Evolutionary conservation across 1,139 yeast species (phyloP).

Genomic region (Saccharomyces hybrid): DNA sequence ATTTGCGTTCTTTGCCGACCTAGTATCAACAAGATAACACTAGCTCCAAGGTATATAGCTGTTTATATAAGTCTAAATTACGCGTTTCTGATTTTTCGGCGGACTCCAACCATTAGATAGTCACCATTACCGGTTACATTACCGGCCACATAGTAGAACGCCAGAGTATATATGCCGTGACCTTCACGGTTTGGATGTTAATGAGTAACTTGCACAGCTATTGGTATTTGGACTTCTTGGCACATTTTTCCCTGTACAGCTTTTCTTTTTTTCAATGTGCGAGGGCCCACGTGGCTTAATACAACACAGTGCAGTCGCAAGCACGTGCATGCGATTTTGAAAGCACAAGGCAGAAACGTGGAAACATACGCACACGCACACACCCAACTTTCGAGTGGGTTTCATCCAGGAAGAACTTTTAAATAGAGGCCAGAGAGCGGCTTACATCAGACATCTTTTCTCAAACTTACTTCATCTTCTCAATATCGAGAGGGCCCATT

Average conservation of each 20-base stretch:
- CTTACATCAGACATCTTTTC: background rate
- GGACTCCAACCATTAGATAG: background rate
- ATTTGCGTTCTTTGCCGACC: slow-evolving; percentile 1
- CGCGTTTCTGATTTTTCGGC: background rate
- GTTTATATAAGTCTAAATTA: background rate
- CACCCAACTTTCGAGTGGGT: background rate
- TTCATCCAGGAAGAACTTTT: background rate
- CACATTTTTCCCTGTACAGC: background rate
- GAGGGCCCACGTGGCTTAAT: slow-evolving; percentile 1
- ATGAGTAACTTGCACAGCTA: background rate
- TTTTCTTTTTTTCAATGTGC: background rate
- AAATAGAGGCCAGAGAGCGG: background rate
- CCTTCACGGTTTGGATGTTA: background rate
- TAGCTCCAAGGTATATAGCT: background rate
- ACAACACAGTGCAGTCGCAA: background rate
- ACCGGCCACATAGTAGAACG: background rate
- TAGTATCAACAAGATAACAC: background rate
- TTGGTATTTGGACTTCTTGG: background rate
- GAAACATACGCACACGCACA: background rate
- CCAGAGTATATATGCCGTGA: background rate
- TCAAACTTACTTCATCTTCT: background rate
- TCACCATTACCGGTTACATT: background rate
- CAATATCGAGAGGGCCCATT: background rate
- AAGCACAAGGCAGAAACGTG: background rate
- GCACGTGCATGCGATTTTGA: background rate